Evolutionary conservation across 2,329 filamentous ascomycete genomes (phyloP).

Genomic region (Ophiostoma sp.): DNA sequence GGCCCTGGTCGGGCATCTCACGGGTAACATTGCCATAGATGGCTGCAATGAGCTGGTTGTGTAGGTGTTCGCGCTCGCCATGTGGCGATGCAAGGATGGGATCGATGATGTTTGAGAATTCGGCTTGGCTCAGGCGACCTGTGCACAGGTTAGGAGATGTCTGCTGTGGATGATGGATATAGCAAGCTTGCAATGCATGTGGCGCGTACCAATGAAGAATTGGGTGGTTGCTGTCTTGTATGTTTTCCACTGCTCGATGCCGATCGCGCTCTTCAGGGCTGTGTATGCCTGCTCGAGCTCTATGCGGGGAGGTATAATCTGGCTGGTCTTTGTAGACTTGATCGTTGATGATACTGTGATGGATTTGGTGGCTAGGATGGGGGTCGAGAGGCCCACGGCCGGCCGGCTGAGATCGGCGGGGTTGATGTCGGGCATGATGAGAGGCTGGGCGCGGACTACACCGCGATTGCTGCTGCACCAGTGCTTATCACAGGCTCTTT

Average conservation of each 20-base stretch:
- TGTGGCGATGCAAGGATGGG: slow-evolving; percentile 52
- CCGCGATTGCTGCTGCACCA: neutral
- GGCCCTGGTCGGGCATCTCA: slow-evolving; percentile 61
- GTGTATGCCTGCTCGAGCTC: slow-evolving; percentile 62
- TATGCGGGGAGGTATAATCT: slow-evolving; percentile 60
- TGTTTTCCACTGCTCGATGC: slow-evolving; percentile 55
- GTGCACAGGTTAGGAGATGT: neutral
- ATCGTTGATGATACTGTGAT: slow-evolving; percentile 48
- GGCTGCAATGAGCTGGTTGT: slow-evolving; percentile 62
- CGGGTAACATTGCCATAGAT: slow-evolving; percentile 65
- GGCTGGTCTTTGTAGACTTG: slow-evolving; percentile 54
- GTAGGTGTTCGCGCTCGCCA: slow-evolving; percentile 54
- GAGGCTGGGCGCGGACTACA: slow-evolving; percentile 8
- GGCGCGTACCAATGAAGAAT: slow-evolving; percentile 53
- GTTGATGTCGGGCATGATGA: slow-evolving; percentile 62
- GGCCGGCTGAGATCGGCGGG: slow-evolving; percentile 62
- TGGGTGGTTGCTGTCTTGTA: slow-evolving; percentile 60
- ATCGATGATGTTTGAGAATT: slow-evolving; percentile 55
- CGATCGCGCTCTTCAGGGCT: slow-evolving; percentile 54
- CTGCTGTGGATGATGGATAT: neutral
- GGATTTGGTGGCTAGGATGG: slow-evolving; percentile 53
- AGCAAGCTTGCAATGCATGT: neutral
- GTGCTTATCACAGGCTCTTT: neutral
- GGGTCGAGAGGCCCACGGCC: slow-evolving; percentile 52
- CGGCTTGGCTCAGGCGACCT: slow-evolving; percentile 60